Evolutionary conservation across 176 grass and related monocot species (phyloP), one percentile per base, ranked within the genome.

Genomic region (Raddia distichophylla): DNA sequence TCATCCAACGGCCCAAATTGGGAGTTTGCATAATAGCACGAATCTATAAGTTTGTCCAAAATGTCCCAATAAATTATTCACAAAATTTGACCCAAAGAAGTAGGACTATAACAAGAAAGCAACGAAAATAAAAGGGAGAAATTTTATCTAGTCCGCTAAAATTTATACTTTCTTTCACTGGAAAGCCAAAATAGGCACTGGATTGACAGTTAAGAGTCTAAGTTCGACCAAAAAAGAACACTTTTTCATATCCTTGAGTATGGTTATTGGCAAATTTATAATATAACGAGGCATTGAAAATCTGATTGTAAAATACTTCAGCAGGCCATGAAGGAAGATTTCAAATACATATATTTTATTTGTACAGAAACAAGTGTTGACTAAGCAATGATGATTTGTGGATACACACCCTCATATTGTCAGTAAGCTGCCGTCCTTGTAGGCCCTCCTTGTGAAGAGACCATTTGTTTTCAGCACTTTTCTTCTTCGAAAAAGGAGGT

Each of bases 401-500:
- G 18, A 59, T 37, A 66, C 22, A 81, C 81, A 97, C 94, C 80
- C 83, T 85, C 86, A 91, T 87, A 80, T 80, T 91, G 3, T 95
- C 92, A 60, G 95, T 73, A 47, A 98, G 73, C 60, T 94, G 95
- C 0, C 92, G 90, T 43, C 92, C 95, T 76, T 95, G 96, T 78
- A 93, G 37, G 8, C 94, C 91, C 49, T 98, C 96, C 74, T 98
- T 98, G 81, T 98, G 92, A 69, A 98, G 91, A 71, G 93, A 93
- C 96, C 96, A 98, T 78, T 93, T 98, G 69, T 90, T 90, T 69
- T 98, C 93, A 5, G 88, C 88, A 73, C 82, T 95, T 70, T 93
- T 91, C 67, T 94, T 98, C 84, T 91, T 94, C 10, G 96, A 93
- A 66, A 98, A 98, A 37, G 96, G 93, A 50, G 96, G 96, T 22